Evolutionary conservation across 768 basidiomycete genomes (phyloP).

Genomic region (Mycena floridula): DNA sequence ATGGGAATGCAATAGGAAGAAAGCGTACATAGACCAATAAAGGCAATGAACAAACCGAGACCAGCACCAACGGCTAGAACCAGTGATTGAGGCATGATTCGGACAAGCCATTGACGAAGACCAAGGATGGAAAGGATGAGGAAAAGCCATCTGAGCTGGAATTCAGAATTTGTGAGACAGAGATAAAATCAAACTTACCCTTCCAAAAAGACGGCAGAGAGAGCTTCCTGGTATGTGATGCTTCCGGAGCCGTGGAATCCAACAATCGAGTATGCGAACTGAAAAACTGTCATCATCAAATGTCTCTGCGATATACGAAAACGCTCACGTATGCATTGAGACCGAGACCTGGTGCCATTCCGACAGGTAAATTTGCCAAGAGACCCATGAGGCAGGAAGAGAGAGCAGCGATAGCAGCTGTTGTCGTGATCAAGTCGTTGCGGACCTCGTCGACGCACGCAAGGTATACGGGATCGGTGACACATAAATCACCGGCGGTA

Average conservation of each 20-base stretch:
- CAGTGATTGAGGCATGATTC: slow-evolving; percentile 84
- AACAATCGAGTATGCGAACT: slow-evolving; percentile 88
- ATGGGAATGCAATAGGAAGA: slow-evolving; percentile 26
- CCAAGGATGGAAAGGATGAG: slow-evolving; percentile 74
- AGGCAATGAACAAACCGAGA: slow-evolving; percentile 86
- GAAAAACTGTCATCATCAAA: slow-evolving; percentile 1
- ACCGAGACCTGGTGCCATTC: slow-evolving; percentile 81
- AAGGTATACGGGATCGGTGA: slow-evolving; percentile 44
- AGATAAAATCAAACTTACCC: slow-evolving; percentile 42
- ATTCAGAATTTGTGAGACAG: not conserved
- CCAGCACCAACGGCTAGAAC: slow-evolving; percentile 82
- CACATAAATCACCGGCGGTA: slow-evolving; percentile 49
- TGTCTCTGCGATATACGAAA: not conserved
- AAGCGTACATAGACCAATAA: slow-evolving; percentile 21
- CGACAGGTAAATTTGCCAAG: slow-evolving; percentile 84
- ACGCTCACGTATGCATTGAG: slow-evolving; percentile 69
- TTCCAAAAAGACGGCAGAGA: slow-evolving; percentile 84
- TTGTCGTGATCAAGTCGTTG: slow-evolving; percentile 77
- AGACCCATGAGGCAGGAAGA: slow-evolving; percentile 79
- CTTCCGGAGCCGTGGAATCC: slow-evolving; percentile 74
- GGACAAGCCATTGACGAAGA: slow-evolving; percentile 84
- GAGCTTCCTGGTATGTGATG: slow-evolving; percentile 72
- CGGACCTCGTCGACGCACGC: slow-evolving; percentile 56
- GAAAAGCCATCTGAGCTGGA: slow-evolving; percentile 65
- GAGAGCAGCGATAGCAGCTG: slow-evolving; percentile 71